Evolutionary conservation across 1,284 basidiomycete genomes (phyloP).

Genomic region (Ceratorhiza oryzae-sativae): DNA sequence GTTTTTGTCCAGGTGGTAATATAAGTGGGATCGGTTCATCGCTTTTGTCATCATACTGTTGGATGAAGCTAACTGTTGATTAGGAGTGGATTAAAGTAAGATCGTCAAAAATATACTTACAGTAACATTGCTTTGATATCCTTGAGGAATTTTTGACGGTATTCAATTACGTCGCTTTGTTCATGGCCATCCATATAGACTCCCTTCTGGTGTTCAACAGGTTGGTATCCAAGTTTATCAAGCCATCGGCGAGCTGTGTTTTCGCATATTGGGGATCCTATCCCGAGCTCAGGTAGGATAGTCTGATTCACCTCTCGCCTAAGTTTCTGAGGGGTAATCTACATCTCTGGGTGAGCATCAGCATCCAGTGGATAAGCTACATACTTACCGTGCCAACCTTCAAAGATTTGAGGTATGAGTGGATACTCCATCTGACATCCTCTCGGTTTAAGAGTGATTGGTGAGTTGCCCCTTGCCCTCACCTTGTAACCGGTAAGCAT

Average conservation of each 20-base stretch:
- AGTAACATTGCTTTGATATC: neutral
- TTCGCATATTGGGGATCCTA: neutral
- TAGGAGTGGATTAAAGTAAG: no score
- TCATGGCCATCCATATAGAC: constrained; percentile 35
- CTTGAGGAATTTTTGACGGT: neutral
- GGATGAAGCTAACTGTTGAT: no score
- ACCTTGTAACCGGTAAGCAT: neutral
- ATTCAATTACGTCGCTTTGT: constrained; percentile 25
- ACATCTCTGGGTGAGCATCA: no score
- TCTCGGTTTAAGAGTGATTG: neutral
- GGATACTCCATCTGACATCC: neutral
- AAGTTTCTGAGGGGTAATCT: neutral
- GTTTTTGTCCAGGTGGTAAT: no score
- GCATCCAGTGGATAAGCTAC: neutral
- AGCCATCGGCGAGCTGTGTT: constrained; percentile 24
- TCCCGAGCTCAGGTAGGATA: neutral
- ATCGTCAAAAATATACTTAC: no score
- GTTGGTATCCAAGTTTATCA: constrained; percentile 3
- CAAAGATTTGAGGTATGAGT: no score
- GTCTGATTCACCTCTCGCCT: neutral
- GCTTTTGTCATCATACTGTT: no score
- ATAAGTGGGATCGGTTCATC: no score
- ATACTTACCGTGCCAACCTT: no score
- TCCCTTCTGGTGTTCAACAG: constrained; percentile 3
- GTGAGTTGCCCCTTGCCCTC: neutral